phyloP scores from a whole-genome alignment of 257 asterid species.

The Nicotiana benthamiana region DNA sequence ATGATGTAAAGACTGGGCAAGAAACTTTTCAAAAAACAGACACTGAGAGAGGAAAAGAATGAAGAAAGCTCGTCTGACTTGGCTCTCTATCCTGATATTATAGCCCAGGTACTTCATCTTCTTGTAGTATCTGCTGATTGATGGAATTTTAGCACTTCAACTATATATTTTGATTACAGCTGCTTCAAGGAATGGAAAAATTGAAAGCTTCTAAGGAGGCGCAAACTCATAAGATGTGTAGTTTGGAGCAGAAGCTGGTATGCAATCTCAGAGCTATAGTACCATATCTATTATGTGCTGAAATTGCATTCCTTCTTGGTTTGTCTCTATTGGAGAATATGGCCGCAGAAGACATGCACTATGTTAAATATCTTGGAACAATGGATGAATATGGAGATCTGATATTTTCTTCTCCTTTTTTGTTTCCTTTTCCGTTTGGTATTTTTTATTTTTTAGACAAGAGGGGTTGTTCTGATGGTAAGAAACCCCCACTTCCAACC shows the following conservation, averaged over 20 bases:
- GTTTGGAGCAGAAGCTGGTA: constrained; percentile 61
- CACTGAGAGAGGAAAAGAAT: constrained; percentile 17
- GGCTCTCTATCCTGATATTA: constrained; percentile 27
- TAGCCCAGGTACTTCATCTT: constrained; percentile 45
- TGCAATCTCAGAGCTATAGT: not conserved
- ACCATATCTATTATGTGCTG: not conserved
- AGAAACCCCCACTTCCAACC: too few species aligned
- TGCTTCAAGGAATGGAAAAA: constrained; percentile 44
- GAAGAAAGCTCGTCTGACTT: constrained; percentile 26
- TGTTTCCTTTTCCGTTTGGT: not conserved
- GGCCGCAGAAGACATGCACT: not conserved
- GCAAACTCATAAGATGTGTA: constrained; percentile 38
- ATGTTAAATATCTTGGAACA: not conserved
- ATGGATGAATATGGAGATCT: not conserved
- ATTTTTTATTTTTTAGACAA: not conserved
- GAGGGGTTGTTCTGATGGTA: too few species aligned
- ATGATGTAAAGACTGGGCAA: constrained; percentile 19
- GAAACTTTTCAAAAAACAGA: constrained; percentile 23
- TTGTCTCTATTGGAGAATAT: not conserved
- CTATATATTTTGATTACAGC: constrained; percentile 23
- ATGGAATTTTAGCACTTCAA: not conserved
- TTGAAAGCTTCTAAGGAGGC: constrained; percentile 40
- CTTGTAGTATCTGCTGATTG: not conserved
- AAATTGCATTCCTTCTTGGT: not conserved
- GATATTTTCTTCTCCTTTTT: not conserved